Conservation (phyloP, 192 early-diverging fungal genomes). For the Powellomyces hirtus region DNA sequence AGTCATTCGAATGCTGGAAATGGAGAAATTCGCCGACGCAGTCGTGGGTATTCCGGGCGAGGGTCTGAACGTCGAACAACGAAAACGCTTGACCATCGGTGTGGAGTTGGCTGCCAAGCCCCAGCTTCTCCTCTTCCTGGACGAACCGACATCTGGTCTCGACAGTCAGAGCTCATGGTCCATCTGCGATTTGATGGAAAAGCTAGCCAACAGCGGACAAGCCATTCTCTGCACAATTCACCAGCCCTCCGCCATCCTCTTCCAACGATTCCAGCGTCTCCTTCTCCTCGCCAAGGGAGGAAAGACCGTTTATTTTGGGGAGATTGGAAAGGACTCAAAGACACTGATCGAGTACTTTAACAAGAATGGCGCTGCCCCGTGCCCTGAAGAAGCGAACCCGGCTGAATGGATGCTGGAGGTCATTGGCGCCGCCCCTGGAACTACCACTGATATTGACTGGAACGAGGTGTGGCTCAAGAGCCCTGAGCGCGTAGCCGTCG, state of each 20-base stretch:
- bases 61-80: constrained; percentile 38
- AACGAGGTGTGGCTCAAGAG: constrained; percentile 67
- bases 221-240: constrained; percentile 78
- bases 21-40: constrained; percentile 73
- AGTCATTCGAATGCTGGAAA: constrained; percentile 63
- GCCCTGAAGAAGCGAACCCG: constrained; percentile 67
- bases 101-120: constrained; percentile 84
- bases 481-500: constrained; percentile 39
- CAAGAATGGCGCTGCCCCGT: constrained; percentile 62
- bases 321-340: constrained; percentile 63
- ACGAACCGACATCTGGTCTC: constrained; percentile 85
- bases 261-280: constrained; percentile 73
- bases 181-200: constrained; percentile 72
- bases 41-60: constrained; percentile 70
- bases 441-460: constrained; percentile 58
- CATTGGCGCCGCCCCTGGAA: constrained; percentile 60
- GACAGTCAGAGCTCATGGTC: constrained; percentile 71
- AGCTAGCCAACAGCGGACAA: constrained; percentile 65
- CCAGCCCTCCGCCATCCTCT: constrained; percentile 79
- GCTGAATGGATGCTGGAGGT: constrained; percentile 84
- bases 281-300: constrained; percentile 73
- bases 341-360: constrained; percentile 72
- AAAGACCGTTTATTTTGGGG: constrained; percentile 54
- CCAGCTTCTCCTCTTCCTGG: constrained; percentile 83
- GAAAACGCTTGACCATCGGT: constrained; percentile 69